Conservation (phyloP, 1,284 basidiomycete species). For the Ceratobasidium sp. region DNA sequence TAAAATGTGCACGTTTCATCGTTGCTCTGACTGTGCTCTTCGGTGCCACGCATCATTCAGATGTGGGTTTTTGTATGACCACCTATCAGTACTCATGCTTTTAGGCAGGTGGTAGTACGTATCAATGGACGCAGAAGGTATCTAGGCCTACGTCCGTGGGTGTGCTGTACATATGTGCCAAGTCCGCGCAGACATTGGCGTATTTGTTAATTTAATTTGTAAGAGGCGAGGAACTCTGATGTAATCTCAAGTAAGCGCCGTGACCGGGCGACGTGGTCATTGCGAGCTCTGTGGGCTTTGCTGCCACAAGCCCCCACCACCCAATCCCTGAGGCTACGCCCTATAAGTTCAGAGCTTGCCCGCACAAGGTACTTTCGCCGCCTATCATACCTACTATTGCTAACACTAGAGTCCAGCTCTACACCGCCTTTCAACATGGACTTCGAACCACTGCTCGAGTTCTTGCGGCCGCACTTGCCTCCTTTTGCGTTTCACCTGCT, state of each 20-base stretch:
- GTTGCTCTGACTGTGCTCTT: no score
- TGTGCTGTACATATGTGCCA: no score
- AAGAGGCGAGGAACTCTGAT: background rate
- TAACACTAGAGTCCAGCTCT: no score
- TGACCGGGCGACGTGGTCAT: slow-evolving; percentile 1
- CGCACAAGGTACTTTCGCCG: background rate
- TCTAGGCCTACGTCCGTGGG: no score
- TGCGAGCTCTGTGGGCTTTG: background rate
- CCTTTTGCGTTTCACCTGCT: slow-evolving; percentile 34
- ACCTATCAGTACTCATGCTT: no score
- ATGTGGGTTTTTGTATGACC: no score
- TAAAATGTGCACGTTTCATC: no score
- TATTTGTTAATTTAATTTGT: no score
- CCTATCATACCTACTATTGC: background rate
- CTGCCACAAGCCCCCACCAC: background rate
- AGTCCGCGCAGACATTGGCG: no score
- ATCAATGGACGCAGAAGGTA: no score
- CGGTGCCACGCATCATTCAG: no score
- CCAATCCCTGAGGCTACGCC: background rate
- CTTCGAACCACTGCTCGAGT: slow-evolving; percentile 34
- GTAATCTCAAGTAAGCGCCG: slow-evolving; percentile 12
- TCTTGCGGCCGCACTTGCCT: slow-evolving; percentile 32
- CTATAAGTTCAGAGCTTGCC: background rate
- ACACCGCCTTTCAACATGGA: slow-evolving; percentile 33
- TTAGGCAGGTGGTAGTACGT: no score